Conservation (phyloP, 2,329 filamentous ascomycete species). For the Colletotrichum scovillei region DNA sequence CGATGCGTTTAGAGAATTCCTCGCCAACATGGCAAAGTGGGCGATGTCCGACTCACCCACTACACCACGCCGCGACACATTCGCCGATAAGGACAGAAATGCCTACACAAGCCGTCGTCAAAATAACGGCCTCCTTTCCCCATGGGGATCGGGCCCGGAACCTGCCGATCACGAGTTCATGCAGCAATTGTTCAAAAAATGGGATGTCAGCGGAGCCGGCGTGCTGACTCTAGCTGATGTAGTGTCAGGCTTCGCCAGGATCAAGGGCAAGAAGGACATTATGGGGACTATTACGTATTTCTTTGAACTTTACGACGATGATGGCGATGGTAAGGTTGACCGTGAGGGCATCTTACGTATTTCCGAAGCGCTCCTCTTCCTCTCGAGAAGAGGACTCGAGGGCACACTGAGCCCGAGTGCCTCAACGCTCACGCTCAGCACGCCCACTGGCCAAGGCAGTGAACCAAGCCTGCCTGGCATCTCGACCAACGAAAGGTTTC, state of each 20-base stretch:
- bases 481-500: slow-evolving; percentile 85
- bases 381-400: slow-evolving; percentile 88
- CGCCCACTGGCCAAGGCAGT: slow-evolving; percentile 56
- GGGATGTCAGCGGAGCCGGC: slow-evolving; percentile 84
- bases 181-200: slow-evolving; percentile 85
- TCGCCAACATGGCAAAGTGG: slow-evolving; percentile 92
- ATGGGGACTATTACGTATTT: slow-evolving; percentile 99
- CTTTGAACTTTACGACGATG: slow-evolving; percentile 96
- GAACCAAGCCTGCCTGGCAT: slow-evolving; percentile 58
- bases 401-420: slow-evolving; percentile 75
- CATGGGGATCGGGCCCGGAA: slow-evolving; percentile 68
- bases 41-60: slow-evolving; percentile 87
- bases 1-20: slow-evolving; percentile 92
- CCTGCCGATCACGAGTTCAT: slow-evolving; percentile 97
- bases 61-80: slow-evolving; percentile 60
- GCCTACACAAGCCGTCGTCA: slow-evolving; percentile 47
- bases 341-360: slow-evolving; percentile 95
- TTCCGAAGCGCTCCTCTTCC: slow-evolving; percentile 91
- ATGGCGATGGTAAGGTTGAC: slow-evolving; percentile 90
- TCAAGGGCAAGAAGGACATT: slow-evolving; percentile 94
- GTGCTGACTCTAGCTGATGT: slow-evolving; percentile 90
- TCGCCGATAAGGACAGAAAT: slow-evolving; percentile 63
- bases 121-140: slow-evolving; percentile 48
- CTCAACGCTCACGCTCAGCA: slow-evolving; percentile 66
- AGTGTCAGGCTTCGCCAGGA: slow-evolving; percentile 87